Conservation (phyloP, 441 rosid genomes). For the Aleurites moluccanus region DNA sequence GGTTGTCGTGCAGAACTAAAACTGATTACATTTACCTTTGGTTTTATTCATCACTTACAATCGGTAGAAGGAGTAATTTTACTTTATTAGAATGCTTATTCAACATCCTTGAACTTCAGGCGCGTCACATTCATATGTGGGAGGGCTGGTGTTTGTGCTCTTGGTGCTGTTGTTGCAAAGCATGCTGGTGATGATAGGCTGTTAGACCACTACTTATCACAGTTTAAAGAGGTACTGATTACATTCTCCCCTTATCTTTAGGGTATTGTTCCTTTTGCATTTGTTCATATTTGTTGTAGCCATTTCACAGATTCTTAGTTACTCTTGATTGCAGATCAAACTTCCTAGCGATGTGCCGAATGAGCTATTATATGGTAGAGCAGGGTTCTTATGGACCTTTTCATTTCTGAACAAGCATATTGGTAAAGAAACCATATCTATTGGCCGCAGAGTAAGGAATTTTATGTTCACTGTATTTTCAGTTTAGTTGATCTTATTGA, state of each 20-base stretch:
- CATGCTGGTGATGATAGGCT: conserved; percentile 50
- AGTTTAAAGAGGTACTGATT: conserved; percentile 48
- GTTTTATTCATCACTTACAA: neutral
- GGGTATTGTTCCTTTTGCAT: neutral
- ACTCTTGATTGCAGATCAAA: conserved; percentile 42
- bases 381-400: conserved; percentile 67
- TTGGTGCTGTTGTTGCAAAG: conserved; percentile 69
- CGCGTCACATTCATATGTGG: conserved; percentile 64
- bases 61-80: conserved; percentile 14
- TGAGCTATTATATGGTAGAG: conserved; percentile 66
- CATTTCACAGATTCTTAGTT: neutral
- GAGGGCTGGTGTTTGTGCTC: conserved; percentile 66
- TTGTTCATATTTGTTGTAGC: neutral
- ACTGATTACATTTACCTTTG: neutral
- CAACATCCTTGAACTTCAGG: conserved; percentile 31
- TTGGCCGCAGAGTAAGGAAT: conserved; percentile 39
- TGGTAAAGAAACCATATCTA: conserved; percentile 50
- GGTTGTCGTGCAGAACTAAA: neutral
- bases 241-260: conserved; percentile 2
- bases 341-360: conserved; percentile 49
- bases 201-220: conserved; percentile 41
- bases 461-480: conserved; percentile 4
- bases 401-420: conserved; percentile 63
- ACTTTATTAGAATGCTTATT: conserved; percentile 4
- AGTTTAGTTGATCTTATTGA: neutral